Evolutionary conservation across 257 asterid species (phyloP).

Genomic region (Fraxinus excelsior): DNA sequence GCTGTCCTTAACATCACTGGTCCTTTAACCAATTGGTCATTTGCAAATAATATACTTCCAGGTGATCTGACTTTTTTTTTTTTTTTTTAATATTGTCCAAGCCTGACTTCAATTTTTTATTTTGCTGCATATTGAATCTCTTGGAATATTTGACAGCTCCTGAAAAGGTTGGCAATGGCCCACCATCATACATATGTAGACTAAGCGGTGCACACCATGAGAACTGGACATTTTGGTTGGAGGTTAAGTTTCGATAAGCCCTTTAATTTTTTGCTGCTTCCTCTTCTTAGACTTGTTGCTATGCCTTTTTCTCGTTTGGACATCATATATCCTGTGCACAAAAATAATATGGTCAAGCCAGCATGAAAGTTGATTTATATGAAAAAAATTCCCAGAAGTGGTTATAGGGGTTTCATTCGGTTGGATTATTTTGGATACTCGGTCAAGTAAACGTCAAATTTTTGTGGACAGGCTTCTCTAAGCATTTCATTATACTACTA

Average conservation of each 20-base stretch:
- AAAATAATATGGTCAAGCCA: neutral
- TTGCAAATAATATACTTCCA: slow-evolving; percentile 69
- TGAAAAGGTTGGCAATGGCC: slow-evolving; percentile 54
- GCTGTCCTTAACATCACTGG: slow-evolving; percentile 92
- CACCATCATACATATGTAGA: slow-evolving; percentile 79
- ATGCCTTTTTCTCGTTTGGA: neutral
- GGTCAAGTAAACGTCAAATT: neutral
- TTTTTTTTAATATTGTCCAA: slow-evolving; percentile 17
- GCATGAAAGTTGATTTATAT: neutral
- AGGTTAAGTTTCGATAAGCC: slow-evolving; percentile 50
- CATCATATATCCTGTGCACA: neutral
- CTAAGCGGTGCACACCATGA: slow-evolving; percentile 75
- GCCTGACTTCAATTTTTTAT: neutral
- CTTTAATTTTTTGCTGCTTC: neutral
- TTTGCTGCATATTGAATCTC: slow-evolving; percentile 32
- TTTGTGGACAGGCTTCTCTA: no score
- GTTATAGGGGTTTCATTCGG: neutral
- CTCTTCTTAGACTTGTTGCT: neutral
- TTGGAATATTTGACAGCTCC: slow-evolving; percentile 56
- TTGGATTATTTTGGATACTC: no score
- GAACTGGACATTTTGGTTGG: slow-evolving; percentile 97
- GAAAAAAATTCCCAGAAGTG: neutral
- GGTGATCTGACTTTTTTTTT: slow-evolving; percentile 47
- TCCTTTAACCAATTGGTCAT: slow-evolving; percentile 92
- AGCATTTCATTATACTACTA: no score